A percentile compares a stretch with the other conserved stretches of the same genome.
Evolutionary conservation across 768 basidiomycete species (phyloP).

Genomic region (Lentinula aciculospora): DNA sequence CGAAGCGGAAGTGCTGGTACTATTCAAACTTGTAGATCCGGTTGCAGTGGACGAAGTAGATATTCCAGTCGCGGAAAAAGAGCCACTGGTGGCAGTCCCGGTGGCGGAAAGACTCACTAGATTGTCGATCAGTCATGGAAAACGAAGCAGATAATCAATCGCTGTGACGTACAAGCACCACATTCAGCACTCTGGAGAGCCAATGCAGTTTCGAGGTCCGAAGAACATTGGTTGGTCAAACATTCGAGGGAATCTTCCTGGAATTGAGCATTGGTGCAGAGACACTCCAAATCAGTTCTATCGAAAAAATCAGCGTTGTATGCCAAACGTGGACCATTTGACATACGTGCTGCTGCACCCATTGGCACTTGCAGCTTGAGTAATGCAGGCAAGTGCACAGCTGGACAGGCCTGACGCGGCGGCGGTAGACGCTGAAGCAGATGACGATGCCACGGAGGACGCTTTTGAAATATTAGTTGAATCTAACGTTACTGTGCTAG

Average conservation of each 20-base stretch:
- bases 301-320: too few relatives aligned
- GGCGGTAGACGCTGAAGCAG: background rate
- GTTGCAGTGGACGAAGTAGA: background rate
- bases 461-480: background rate
- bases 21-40: background rate
- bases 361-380: background rate
- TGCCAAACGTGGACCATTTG: too few relatives aligned
- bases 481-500: background rate
- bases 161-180: background rate
- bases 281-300: background rate
- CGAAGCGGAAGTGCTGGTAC: background rate
- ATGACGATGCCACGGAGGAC: background rate
- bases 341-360: background rate
- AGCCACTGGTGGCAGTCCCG: background rate
- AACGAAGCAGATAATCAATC: background rate
- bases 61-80: background rate
- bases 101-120: background rate
- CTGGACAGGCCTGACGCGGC: background rate
- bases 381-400: background rate
- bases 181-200: background rate
- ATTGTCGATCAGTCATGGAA: too few relatives aligned
- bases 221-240: constrained; percentile 1
- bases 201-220: background rate
- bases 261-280: constrained; percentile 3
- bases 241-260: background rate